Evolutionary conservation across 2,329 filamentous ascomycete genomes (phyloP), one percentile per base, ranked within the genome.

Genomic region (Sphaceloma murrayae): DNA sequence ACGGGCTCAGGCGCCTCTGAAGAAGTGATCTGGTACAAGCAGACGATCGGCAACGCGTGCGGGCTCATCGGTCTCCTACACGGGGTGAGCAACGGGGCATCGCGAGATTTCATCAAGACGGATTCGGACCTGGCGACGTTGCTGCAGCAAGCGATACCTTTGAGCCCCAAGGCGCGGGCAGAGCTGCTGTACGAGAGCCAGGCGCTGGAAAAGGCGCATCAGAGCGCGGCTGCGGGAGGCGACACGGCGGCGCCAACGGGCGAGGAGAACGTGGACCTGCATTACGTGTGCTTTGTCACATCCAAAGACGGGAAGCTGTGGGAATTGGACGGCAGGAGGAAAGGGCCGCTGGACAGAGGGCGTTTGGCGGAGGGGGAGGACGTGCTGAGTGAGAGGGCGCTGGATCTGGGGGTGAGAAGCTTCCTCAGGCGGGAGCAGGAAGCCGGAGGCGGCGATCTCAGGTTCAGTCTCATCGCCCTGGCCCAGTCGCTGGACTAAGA

Each of bases 231-330:
- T 4, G 72, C 72, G 5, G 68, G 73, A 48, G 89, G 89, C 13
- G 85, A 89, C 59, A 94, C 87, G 1, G 60, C 70, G 9, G 85
- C 88, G 1, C 89, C 91, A 0, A 67, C 74, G 44, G 85, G 86
- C 6, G 74, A 78, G n/a, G 83, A 85, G 55, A 75, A 82, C 53
- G 73, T 94, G n/a, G 89, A 95, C 58, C 70, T 95, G 54, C 91
- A 98, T 67, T 96, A 94, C 61, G 89, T 96, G 34, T 91, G 85
- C 58, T 98, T 96, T 63, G 83, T 91, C 43, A 91, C 88, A 68
- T 75, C 73, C 2, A 78, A 83, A 60, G 80, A 80, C 45, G 74
- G 74, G 5, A 60, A 65, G 38, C 68, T 93, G 31, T 93, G 83
- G 78, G 86, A 93, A 65, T 62, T 93, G 55, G 85, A 93, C 62